A percentile compares a stretch with the other conserved stretches of the same genome.
Conservation (phyloP, 2,329 filamentous ascomycete species). For the Phyllachora maydis region DNA sequence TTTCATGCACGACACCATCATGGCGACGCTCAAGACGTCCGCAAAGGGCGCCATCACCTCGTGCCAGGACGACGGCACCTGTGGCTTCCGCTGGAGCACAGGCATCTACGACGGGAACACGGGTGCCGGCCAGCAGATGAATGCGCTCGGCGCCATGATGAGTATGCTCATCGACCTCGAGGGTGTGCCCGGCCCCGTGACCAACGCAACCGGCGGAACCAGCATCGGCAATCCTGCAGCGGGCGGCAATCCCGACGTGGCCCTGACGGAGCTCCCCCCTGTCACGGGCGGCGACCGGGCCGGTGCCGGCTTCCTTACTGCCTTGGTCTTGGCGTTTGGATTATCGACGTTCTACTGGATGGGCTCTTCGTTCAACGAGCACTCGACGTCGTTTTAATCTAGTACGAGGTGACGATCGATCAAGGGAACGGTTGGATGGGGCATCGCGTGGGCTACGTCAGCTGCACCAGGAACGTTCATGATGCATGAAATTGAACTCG, state of each 20-base stretch:
- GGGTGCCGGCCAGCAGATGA: conserved; percentile 30
- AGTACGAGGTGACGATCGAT: too few species aligned
- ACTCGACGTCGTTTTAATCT: too few species aligned
- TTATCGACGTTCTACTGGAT: conserved; percentile 15
- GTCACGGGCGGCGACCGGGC: conserved; percentile 13
- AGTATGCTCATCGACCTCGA: conserved; percentile 15
- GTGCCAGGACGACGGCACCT: conserved; percentile 22
- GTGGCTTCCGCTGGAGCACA: conserved; percentile 24
- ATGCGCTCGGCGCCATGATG: conserved; percentile 22
- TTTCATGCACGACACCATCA: conserved; percentile 18
- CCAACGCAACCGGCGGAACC: conserved; percentile 21
- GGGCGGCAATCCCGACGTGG: conserved; percentile 4
- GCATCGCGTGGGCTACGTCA: too few species aligned
- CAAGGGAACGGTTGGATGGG: too few species aligned
- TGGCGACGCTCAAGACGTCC: conserved; percentile 20
- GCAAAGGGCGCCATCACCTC: conserved; percentile 22
- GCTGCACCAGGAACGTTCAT: too few species aligned
- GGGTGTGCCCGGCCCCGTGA: conserved; percentile 9
- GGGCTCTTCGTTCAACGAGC: conserved; percentile 7
- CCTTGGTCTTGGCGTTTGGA: conserved; percentile 11
- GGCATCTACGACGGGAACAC: conserved; percentile 20
- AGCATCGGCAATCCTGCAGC: conserved; percentile 10
- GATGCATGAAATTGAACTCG: too few species aligned
- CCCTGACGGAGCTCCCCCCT: conserved; percentile 1
- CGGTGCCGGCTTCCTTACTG: conserved; percentile 18